These are phyloP conservation scores for Spathaspora gorwiae DNA, from an alignment of 805 yeast genomes.

Conservation along the genomic window DNA sequence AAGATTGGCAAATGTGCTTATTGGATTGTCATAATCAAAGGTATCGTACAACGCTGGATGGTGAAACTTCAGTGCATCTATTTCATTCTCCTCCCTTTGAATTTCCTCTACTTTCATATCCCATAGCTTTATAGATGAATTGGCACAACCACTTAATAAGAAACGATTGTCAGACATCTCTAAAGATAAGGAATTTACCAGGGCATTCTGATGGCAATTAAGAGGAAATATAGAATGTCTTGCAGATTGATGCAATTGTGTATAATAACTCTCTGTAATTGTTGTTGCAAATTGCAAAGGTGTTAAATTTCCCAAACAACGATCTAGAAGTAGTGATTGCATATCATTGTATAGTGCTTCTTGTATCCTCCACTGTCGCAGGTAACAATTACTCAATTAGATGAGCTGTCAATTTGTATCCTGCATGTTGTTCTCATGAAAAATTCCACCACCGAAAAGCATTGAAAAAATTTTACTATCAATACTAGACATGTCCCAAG, in stretches of 20 bases:
- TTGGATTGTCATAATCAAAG: conserved; percentile 31
- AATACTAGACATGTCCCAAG: background rate
- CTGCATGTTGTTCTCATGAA: background rate
- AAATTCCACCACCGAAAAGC: background rate
- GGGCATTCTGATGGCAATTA: conserved; percentile 46
- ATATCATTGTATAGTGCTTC: conserved; percentile 13
- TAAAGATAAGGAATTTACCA: conserved; percentile 55
- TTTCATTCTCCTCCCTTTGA: conserved; percentile 10
- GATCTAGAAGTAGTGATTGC: conserved; percentile 37
- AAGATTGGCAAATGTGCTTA: conserved; percentile 18
- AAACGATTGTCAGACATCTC: conserved; percentile 45
- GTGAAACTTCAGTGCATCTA: conserved; percentile 10
- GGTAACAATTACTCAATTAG: background rate
- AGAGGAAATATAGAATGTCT: conserved; percentile 30
- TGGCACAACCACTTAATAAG: conserved; percentile 70
- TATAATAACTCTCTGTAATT: conserved; percentile 34
- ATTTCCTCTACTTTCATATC: conserved; percentile 31
- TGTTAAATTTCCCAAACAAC: conserved; percentile 23
- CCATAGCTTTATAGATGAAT: conserved; percentile 66
- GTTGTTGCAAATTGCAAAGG: conserved; percentile 33
- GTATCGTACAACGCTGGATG: conserved; percentile 14
- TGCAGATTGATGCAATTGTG: conserved; percentile 18
- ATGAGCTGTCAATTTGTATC: background rate
- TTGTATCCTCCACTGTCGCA: background rate
- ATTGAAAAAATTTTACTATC: no score